Percentiles rank a stretch among this genome's conserved stretches.
Evolutionary conservation across 441 rosid genomes (phyloP).

Genomic region (Pelargonium cotyledonis): DNA sequence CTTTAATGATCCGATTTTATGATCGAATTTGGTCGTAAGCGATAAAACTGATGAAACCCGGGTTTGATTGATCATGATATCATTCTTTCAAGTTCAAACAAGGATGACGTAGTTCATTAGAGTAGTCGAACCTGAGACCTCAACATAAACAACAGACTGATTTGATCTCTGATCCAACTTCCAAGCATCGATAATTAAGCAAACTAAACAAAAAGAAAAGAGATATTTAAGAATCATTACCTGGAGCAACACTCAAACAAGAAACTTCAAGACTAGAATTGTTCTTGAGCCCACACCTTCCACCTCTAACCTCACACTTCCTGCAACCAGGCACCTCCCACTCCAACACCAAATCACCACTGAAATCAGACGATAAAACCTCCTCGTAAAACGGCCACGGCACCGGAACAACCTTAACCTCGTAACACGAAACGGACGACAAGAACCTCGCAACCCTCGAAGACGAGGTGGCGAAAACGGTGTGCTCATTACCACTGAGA

Average conservation of each 20-base stretch:
- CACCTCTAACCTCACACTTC: constrained; percentile 34
- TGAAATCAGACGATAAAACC: constrained; percentile 43
- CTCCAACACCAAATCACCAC: constrained; percentile 41
- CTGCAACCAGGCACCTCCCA: constrained; percentile 57
- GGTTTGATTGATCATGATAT: no score
- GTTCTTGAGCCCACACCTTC: constrained; percentile 19
- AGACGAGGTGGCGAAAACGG: constrained; percentile 50
- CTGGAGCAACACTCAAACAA: not conserved
- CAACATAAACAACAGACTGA: no score
- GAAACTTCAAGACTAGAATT: not conserved
- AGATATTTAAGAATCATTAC: not conserved
- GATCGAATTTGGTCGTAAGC: no score
- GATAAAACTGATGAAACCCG: no score
- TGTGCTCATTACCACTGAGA: constrained; percentile 33
- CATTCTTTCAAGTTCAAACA: no score
- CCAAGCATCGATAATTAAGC: no score
- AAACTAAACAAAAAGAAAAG: no score
- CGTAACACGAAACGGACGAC: constrained; percentile 30
- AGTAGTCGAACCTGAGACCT: no score
- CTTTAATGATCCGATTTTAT: no score
- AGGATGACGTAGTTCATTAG: no score
- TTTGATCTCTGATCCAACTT: no score
- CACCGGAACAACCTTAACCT: constrained; percentile 30
- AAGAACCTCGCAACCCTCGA: constrained; percentile 11
- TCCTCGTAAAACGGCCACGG: constrained; percentile 56